A percentile compares a stretch with the other conserved stretches of the same genome.
Conservation (phyloP, 2,329 filamentous ascomycete genomes). For the Fusarium subtropicale region DNA sequence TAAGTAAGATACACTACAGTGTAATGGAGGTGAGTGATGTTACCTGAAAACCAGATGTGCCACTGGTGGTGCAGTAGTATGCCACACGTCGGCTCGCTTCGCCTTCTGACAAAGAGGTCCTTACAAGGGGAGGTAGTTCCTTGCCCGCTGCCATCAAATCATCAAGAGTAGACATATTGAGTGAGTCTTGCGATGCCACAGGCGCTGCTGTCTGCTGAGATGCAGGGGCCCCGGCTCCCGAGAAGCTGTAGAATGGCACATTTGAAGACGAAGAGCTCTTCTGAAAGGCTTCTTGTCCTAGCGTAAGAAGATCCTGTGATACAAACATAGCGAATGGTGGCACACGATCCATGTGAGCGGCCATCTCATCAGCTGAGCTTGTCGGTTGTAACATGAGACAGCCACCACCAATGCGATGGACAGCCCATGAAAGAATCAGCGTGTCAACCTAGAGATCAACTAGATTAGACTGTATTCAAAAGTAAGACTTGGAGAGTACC, state of each 20-base stretch:
- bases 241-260: conserved; percentile 7
- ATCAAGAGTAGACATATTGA: conserved; percentile 5
- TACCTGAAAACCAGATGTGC: conserved; percentile 9
- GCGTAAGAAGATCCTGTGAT: conserved; percentile 4
- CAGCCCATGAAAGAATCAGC: conserved; percentile 7
- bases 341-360: conserved; percentile 9
- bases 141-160: background rate
- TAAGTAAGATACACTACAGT: background rate
- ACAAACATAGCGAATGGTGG: conserved; percentile 6
- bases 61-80: conserved; percentile 11
- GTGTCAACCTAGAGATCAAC: conserved; percentile 1
- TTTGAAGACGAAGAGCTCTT: conserved; percentile 10
- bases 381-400: conserved; percentile 8
- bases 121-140: background rate
- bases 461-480: background rate
- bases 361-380: conserved; percentile 13
- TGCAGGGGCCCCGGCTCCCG: background rate
- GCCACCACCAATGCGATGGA: conserved; percentile 8
- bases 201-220: conserved; percentile 1
- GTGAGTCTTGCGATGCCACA: background rate
- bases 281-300: background rate
- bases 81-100: conserved; percentile 7
- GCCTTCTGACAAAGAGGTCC: background rate
- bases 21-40: background rate
- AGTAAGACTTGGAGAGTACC: background rate